Evolutionary conservation across 129 eudicot genomes (phyloP).

Genomic region (Solidago caesia): DNA sequence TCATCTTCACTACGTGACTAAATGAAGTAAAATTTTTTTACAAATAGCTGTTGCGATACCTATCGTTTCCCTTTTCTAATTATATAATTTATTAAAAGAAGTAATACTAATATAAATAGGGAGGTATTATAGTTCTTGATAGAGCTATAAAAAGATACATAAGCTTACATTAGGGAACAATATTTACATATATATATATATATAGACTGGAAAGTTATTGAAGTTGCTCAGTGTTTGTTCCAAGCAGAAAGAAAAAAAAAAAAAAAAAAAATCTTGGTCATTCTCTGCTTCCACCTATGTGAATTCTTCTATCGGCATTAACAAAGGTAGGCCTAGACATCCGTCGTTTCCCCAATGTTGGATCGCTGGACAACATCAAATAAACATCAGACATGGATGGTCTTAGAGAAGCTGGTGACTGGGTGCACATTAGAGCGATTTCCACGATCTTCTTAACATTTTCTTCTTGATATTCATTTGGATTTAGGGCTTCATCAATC

Average conservation of each 20-base stretch:
- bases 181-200: too few species aligned
- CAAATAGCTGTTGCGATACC: too few species aligned
- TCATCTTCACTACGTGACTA: too few species aligned
- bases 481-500: conserved; percentile 40
- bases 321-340: conserved; percentile 32
- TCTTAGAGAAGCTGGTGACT: conserved; percentile 52
- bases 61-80: too few species aligned
- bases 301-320: conserved; percentile 26
- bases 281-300: conserved; percentile 3
- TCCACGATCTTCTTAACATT: conserved; percentile 55
- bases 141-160: neutral
- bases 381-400: conserved; percentile 71
- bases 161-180: too few species aligned
- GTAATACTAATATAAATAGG: neutral
- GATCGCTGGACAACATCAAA: conserved; percentile 45
- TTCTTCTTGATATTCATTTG: conserved; percentile 37
- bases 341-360: conserved; percentile 17
- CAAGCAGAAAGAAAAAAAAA: neutral
- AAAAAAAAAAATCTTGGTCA: too few species aligned
- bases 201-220: neutral
- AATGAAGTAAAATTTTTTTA: too few species aligned
- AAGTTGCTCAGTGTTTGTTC: neutral
- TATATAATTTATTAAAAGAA: too few species aligned
- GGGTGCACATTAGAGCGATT: conserved; percentile 70
- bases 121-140: neutral